Evolutionary conservation across 2,329 filamentous ascomycete genomes (phyloP), one percentile per base, ranked within the genome.

Genomic region (Aspergillus unguis): DNA sequence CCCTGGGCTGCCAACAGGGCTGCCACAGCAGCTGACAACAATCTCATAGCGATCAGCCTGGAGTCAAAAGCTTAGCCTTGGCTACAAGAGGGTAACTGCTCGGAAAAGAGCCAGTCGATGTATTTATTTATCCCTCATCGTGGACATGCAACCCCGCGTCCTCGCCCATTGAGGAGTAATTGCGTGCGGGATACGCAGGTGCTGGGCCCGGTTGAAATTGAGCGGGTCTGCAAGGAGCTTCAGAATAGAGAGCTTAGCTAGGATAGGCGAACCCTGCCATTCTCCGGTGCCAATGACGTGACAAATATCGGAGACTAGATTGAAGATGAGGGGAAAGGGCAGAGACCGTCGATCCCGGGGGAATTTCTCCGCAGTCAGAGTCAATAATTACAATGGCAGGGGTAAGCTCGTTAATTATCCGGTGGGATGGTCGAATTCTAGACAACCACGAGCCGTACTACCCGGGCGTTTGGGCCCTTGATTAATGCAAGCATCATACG

Each of bases 1-100:
- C 72, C 66, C 58, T 78, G 73, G 43, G 72, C 67, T 23, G 74
- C 76, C 58, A 80, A 65, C 55, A 66, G 71, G 48, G 66, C 62
- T 44, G 66, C 51, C 17, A 63, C 58, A 56, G 66, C 66, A 38
- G 65, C 55, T 31, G 63, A 62, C 36, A 69, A 54, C 50, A 76
- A 54, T 64, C 69, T 77, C 74, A 76, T 77, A 28, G 8, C 26
- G 45, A 38, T 57, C 37, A 28, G 28, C 7, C 44, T 11, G n/a
- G 11, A 10, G 35, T 10, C 11, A 36, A 38, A 38, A 25, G 5
- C 10, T n/a, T 36, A 6, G 23, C 44, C 43, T 31, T 6, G 27
- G 23, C 31, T 26, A 31, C 29, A 3, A 44, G 9, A n/a, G 17
- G 17, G 17, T 17, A 17, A 17, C 17, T 17, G 17, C 17, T 17